Percentiles rank a stretch among this genome's conserved stretches.
Evolutionary conservation across 805 yeast species (phyloP).

Genomic region (Pichia pseudocactophila): DNA sequence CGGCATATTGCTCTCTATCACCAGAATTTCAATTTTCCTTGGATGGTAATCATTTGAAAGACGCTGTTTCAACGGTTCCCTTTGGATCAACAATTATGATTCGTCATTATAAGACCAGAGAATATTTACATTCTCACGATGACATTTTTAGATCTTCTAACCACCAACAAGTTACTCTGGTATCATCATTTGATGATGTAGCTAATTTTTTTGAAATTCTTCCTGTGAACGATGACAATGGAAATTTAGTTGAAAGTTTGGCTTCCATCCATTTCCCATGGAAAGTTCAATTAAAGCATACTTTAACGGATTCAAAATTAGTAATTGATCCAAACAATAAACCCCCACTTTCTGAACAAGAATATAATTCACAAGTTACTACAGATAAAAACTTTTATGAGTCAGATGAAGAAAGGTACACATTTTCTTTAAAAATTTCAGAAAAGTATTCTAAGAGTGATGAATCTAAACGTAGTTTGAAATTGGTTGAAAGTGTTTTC

Average conservation of each 20-base stretch:
- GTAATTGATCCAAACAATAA: constrained; percentile 55
- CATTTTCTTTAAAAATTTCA: constrained; percentile 53
- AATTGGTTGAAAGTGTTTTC: constrained; percentile 62
- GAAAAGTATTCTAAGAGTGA: constrained; percentile 29
- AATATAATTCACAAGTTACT: constrained; percentile 77
- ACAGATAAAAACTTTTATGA: constrained; percentile 8
- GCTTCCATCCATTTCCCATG: constrained; percentile 38
- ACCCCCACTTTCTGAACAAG: constrained; percentile 88
- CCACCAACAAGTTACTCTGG: constrained; percentile 74
- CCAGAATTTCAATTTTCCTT: constrained; percentile 61
- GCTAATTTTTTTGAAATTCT: constrained; percentile 75
- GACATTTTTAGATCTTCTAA: constrained; percentile 42
- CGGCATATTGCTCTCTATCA: constrained; percentile 54
- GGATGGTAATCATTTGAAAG: constrained; percentile 30
- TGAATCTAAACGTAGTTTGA: constrained; percentile 28
- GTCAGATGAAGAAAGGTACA: constrained; percentile 35
- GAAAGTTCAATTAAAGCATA: constrained; percentile 61
- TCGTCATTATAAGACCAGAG: constrained; percentile 66
- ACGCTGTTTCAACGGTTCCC: constrained; percentile 54
- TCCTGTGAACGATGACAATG: constrained; percentile 28
- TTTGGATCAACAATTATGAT: constrained; percentile 66
- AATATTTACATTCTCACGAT: constrained; percentile 74
- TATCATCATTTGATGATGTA: constrained; percentile 47
- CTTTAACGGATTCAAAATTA: constrained; percentile 54
- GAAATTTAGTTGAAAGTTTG: constrained; percentile 28